Evolutionary conservation across 257 asterid species (phyloP).

Genomic region (Buddleja alternifolia): DNA sequence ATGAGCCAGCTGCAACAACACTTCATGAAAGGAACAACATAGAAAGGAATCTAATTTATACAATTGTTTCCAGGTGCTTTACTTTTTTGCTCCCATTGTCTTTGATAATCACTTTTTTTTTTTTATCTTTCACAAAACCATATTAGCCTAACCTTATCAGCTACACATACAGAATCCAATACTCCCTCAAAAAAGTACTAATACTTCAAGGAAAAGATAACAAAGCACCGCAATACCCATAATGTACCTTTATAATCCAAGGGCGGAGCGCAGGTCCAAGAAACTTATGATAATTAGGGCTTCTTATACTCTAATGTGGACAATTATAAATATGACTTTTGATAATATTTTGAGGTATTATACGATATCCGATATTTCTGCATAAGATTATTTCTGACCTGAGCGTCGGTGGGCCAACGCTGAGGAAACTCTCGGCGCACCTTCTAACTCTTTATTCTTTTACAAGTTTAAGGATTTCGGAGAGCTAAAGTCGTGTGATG

Average conservation of each 20-base stretch:
- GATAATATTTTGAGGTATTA: too few species aligned
- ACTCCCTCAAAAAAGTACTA: slow-evolving; percentile 27
- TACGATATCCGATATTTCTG: too few species aligned
- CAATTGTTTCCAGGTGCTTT: slow-evolving; percentile 44
- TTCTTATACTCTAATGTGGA: too few species aligned
- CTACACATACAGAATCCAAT: slow-evolving; percentile 28
- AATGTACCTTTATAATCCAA: slow-evolving; percentile 22
- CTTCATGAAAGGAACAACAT: slow-evolving; percentile 31
- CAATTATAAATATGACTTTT: too few species aligned
- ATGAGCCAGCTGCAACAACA: slow-evolving; percentile 40
- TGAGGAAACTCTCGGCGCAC: too few species aligned
- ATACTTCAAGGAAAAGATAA: neutral
- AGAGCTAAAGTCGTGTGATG: too few species aligned
- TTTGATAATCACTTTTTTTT: slow-evolving; percentile 37
- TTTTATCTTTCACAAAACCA: slow-evolving; percentile 40
- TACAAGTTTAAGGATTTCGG: too few species aligned
- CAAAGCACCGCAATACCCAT: neutral
- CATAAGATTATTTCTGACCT: too few species aligned
- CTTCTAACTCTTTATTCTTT: too few species aligned
- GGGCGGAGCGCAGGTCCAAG: too few species aligned
- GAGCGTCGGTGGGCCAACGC: too few species aligned
- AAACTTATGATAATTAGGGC: too few species aligned
- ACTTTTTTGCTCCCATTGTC: slow-evolving; percentile 33
- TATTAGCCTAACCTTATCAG: slow-evolving; percentile 37
- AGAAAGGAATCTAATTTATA: slow-evolving; percentile 36